phyloP scores from a whole-genome alignment of 2,329 filamentous ascomycete species.

The Zasmidium cellare region DNA sequence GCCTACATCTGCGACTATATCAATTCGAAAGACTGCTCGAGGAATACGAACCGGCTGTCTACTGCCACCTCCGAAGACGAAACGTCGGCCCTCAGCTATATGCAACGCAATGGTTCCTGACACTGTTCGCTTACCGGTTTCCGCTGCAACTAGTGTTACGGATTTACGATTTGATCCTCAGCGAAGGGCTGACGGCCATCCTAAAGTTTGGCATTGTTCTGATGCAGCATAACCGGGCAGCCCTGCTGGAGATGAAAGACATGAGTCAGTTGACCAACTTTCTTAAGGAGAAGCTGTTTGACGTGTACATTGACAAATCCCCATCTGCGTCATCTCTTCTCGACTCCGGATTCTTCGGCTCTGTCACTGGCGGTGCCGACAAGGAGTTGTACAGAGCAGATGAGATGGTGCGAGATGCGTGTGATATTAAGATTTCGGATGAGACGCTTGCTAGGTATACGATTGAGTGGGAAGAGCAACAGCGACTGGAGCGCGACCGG shows the following conservation, averaged over 20 bases:
- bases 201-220: conserved; percentile 91
- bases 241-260: conserved; percentile 80
- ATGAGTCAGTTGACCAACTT: conserved; percentile 88
- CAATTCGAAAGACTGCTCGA: conserved; percentile 94
- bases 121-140: conserved; percentile 97
- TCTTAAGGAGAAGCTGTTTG: conserved; percentile 90
- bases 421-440: conserved; percentile 79
- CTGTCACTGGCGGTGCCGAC: conserved; percentile 81
- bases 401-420: conserved; percentile 88
- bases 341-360: conserved; percentile 96
- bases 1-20: conserved; percentile 87
- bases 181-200: conserved; percentile 84
- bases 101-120: conserved; percentile 98
- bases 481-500: conserved; percentile 75
- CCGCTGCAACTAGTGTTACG: conserved; percentile 92
- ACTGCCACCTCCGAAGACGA: conserved; percentile 86
- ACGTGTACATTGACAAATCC: conserved; percentile 93
- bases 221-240: conserved; percentile 88
- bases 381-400: conserved; percentile 97
- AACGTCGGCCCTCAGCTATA: conserved; percentile 90
- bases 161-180: conserved; percentile 93
- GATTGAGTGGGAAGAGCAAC: conserved; percentile 89
- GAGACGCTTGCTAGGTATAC: conserved; percentile 80
- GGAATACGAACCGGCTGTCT: conserved; percentile 89
- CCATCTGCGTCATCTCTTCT: conserved; percentile 91